Evolutionary conservation across 2,329 filamentous ascomycete species (phyloP).

Genomic region (Colletotrichum phormii): DNA sequence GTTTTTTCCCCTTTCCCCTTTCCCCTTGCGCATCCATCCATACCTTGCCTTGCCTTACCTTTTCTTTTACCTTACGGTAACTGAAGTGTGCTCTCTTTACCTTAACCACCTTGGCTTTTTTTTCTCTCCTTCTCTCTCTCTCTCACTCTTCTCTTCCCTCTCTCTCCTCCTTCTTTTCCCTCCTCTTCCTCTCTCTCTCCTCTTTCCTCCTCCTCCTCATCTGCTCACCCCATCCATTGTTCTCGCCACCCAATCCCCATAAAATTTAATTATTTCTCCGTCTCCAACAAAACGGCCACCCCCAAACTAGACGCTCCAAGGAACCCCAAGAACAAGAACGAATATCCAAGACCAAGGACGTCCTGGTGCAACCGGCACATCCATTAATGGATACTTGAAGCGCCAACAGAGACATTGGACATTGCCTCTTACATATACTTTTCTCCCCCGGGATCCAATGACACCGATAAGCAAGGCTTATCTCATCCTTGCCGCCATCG

Average conservation of each 20-base stretch:
- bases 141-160: constrained; percentile 21
- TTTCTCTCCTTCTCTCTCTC: not conserved
- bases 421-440: constrained; percentile 32
- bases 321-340: not conserved
- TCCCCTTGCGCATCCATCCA: not conserved
- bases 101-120: constrained; percentile 20
- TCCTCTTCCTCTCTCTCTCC: constrained; percentile 3
- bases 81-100: constrained; percentile 4
- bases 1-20: not conserved
- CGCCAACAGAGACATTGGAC: constrained; percentile 25
- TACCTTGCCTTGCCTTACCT: not conserved
- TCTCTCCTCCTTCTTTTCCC: constrained; percentile 3
- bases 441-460: constrained; percentile 54
- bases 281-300: constrained; percentile 8
- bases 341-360: constrained; percentile 2
- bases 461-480: constrained; percentile 69
- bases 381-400: constrained; percentile 22
- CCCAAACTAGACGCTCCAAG: too few relatives aligned
- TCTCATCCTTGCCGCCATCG: constrained; percentile 65
- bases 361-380: constrained; percentile 6
- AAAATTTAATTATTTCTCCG: not conserved
- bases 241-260: constrained; percentile 24
- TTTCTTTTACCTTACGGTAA: too few relatives aligned
- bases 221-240: constrained; percentile 18
- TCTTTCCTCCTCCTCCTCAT: constrained; percentile 16